These are phyloP conservation scores for Iodosphaeria phyllophila DNA, from an alignment of 2,329 filamentous ascomycete genomes.

Conservation along the genomic window DNA sequence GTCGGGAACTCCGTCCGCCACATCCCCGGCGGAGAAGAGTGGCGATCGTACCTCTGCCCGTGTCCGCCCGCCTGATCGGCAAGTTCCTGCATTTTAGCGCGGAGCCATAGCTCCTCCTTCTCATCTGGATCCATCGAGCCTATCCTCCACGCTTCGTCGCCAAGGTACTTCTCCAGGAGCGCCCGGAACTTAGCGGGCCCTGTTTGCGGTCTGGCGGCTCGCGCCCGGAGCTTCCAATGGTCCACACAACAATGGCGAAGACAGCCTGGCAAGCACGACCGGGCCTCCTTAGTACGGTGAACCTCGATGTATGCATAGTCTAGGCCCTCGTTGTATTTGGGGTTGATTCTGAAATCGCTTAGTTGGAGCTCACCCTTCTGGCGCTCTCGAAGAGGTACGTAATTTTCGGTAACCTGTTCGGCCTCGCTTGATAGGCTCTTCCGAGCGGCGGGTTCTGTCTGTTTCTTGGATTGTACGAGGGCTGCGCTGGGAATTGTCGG, in stretches of 20 bases:
- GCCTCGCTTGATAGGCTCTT: too few relatives aligned
- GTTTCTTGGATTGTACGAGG: too few relatives aligned
- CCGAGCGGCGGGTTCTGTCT: too few relatives aligned
- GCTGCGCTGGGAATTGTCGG: too few relatives aligned
- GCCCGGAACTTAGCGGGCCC: constrained; percentile 9
- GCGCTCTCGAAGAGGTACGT: constrained; percentile 34
- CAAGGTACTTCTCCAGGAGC: constrained; percentile 37
- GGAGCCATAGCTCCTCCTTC: constrained; percentile 46
- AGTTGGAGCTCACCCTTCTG: constrained; percentile 37
- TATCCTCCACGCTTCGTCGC: constrained; percentile 38
- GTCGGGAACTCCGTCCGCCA: constrained; percentile 81
- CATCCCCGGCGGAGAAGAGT: constrained; percentile 64
- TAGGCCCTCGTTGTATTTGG: constrained; percentile 48
- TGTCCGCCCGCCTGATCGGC: constrained; percentile 65
- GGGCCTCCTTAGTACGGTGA: constrained; percentile 49
- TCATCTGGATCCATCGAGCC: constrained; percentile 39
- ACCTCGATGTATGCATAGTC: constrained; percentile 60
- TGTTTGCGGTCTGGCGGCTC: constrained; percentile 23
- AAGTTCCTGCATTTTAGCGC: constrained; percentile 55
- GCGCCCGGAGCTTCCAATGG: constrained; percentile 46
- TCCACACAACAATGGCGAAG: constrained; percentile 62
- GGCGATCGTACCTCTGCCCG: constrained; percentile 47
- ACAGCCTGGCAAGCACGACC: constrained; percentile 56
- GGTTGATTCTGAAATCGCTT: constrained; percentile 71
- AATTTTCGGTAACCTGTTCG: too few relatives aligned